Conservation (phyloP, 805 yeast genomes). For the Saccharomyces paradoxus region DNA sequence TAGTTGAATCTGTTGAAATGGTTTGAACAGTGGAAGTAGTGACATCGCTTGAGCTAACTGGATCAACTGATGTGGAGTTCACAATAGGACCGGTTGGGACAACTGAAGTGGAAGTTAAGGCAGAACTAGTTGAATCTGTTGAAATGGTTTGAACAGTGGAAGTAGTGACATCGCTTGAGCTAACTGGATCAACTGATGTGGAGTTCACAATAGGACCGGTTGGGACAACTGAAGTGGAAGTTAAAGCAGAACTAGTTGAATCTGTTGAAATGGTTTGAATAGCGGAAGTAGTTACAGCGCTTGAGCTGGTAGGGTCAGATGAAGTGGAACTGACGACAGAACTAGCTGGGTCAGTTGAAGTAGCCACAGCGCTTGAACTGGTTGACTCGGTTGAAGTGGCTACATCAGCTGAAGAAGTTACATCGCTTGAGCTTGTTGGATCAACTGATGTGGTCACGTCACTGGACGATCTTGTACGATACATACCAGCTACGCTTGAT, state of each 20-base stretch:
- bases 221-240: not conserved
- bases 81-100: too few relatives aligned
- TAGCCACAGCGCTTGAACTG: not conserved
- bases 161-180: not conserved
- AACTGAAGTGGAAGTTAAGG: too few relatives aligned
- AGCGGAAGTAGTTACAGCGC: not conserved
- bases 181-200: not conserved
- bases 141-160: not conserved
- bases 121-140: not conserved
- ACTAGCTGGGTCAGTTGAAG: not conserved
- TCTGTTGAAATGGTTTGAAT: not conserved
- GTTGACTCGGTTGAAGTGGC: not conserved
- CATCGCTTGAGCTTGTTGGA: not conserved
- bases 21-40: not conserved
- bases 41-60: not conserved
- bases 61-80: too few relatives aligned
- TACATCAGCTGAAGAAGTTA: too few relatives aligned
- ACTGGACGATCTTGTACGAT: not conserved
- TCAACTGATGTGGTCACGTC: not conserved
- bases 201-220: not conserved
- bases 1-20: not conserved
- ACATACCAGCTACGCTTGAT: not conserved
- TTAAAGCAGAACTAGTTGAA: too few relatives aligned
- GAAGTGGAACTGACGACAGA: too few relatives aligned
- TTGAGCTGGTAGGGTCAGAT: too few relatives aligned